Base-by-base conservation (phyloP, 2,329 filamentous ascomycete species). In the Cladosporium sphaerospermum region DNA sequence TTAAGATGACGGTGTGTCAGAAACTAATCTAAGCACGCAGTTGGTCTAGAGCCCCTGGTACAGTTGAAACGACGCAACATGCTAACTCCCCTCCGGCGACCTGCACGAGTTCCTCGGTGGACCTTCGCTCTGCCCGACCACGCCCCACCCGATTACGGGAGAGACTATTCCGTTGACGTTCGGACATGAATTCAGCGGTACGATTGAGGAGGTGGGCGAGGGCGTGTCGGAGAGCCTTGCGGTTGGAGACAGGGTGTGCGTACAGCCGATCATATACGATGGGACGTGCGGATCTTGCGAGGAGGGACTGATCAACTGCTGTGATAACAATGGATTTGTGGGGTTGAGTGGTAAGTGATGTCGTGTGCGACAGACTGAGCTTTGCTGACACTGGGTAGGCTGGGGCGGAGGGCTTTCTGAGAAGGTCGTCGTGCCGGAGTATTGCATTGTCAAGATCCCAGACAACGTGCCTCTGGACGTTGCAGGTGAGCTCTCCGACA, bases 231-330 rank as follows among this genome's bases (percentile, higher is more conserved):
- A 73, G n/a, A 57, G 59, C 10, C 73, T 75, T 61, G 73, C 73
- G 50, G 61, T 71, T 3, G 78, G 78, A 14, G 72, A 78, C 51
- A 64, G 73, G 28, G 76, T 79, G 2, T 71, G 68, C 40, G 69
- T 79, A 1, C 73, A 78, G 57, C 78, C 78, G 8, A 80, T 78
- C 62, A 78, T 80, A 44, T 80, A 79, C 62, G 76, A 79, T 52
- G 73, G 72, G 7, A 74, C 73, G 10, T 80, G 78, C 60, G 71
- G 71, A 9, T 73, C 77, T 6, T 81, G 78, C 59, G 67, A 72
- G 53, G 72, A 75, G n/a, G 76, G 76, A 0, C 62, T 76, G 16
- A 73, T 78, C 52, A 80, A 80, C 54, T 79, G 76, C 65, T 80
- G 78, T 58, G 75, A 77, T 62, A 74, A 71, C 44, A 78, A 77